Evolutionary conservation across 2,329 filamentous ascomycete genomes (phyloP).

Genomic region (Colletotrichum graminicola): DNA sequence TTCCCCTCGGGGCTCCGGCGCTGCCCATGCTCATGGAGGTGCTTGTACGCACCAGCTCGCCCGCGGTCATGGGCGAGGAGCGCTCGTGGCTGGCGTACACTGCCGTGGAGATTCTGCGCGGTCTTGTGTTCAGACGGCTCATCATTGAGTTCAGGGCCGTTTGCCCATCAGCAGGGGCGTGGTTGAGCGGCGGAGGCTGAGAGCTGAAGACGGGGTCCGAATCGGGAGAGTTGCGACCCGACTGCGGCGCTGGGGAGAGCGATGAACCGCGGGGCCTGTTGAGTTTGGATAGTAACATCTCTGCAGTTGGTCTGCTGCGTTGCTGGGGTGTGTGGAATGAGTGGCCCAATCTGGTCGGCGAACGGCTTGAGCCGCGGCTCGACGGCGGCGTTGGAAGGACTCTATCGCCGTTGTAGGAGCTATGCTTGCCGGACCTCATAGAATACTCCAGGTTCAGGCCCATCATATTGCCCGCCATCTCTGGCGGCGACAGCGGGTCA

Average conservation of each 20-base stretch:
- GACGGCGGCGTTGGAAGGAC: conserved; percentile 49
- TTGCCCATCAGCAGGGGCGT: conserved; percentile 27
- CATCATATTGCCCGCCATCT: conserved; percentile 17
- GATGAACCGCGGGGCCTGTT: conserved; percentile 26
- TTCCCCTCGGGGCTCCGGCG: conserved; percentile 9
- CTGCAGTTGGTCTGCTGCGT: conserved; percentile 35
- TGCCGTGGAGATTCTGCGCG: conserved; percentile 44
- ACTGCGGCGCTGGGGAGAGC: conserved; percentile 6
- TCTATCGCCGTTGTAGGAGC: conserved; percentile 10
- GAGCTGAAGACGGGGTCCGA: conserved; percentile 42
- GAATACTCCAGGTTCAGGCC: background rate
- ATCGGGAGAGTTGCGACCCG: conserved; percentile 9
- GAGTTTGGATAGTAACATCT: conserved; percentile 38
- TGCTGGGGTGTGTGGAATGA: conserved; percentile 8
- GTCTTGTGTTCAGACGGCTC: conserved; percentile 51
- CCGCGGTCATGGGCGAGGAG: conserved; percentile 30
- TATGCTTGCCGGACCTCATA: conserved; percentile 18
- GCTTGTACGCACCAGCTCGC: conserved; percentile 9
- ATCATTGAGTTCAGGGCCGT: conserved; percentile 50
- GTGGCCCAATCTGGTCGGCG: conserved; percentile 43
- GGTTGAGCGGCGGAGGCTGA: conserved; percentile 46
- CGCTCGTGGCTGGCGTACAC: conserved; percentile 17
- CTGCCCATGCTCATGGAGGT: conserved; percentile 24
- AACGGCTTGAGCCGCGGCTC: conserved; percentile 50
- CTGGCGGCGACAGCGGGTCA: conserved; percentile 20